Base-by-base conservation (phyloP, 192 early-diverging fungal genomes). In the Powellomyces hirtus region DNA sequence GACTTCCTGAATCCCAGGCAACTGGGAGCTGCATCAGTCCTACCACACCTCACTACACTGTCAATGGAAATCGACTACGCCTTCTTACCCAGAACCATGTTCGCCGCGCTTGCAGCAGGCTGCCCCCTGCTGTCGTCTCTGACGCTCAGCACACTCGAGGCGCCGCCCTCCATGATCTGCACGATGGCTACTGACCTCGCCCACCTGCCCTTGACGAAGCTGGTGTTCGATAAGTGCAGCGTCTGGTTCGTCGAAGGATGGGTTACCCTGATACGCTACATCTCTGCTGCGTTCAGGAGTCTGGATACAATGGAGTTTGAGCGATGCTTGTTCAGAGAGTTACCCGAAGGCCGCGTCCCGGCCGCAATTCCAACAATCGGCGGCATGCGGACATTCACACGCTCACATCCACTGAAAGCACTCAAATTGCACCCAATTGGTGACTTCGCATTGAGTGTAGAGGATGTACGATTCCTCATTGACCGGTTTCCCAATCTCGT, bases 21-120 rank as follows among this genome's bases (percentile, higher is more conserved):
- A 24, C 4, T 24, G 40, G 18, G 10, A 24, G 46, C 46, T 24
- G 6, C 37, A 8, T 16, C 59, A 2, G 38, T 24, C 2, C 31
- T 64, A 13, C 62, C 40, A 10, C 1, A 64, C 34, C 46, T 64
- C 1, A 3, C 4, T 33, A 45, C 24, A 1, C 40, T 64, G 3
- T 6, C 4, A 16, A 44, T 64, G 44, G 62, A 64, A 24, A 50
- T 64, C 46, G 62, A 64, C 22, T 64, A 64, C 45, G 40, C 46
- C 24, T 50, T 50, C 44, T 18, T 64, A 20, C 62, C 62, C 16
- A 22, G 20, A 2, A 31, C 40, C 6, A 50, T 45, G 10, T 33
- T 64, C 27, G 27, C 44, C 27, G 27, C 46, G 11, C 29, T 64
- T 5, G 38, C 62, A 5, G 7, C 4, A 4, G 62, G 44, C 8